Evolutionary conservation across 2,329 filamentous ascomycete genomes (phyloP).

Genomic region (Stachybotrys chartarum): DNA sequence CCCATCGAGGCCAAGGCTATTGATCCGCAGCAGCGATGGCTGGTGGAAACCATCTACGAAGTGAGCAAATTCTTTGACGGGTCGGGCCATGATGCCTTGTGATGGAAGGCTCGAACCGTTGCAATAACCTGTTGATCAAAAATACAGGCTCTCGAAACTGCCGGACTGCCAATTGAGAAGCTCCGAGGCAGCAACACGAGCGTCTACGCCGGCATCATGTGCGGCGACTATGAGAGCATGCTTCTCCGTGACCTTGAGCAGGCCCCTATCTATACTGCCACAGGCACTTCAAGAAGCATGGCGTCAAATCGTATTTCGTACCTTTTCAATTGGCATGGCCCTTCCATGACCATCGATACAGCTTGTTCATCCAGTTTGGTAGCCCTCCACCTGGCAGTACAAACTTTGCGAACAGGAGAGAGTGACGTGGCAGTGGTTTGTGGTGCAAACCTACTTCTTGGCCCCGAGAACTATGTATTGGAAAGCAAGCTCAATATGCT

Average conservation of each 20-base stretch:
- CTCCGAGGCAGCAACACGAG: not conserved
- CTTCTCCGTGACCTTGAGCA: constrained; percentile 15
- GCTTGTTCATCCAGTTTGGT: constrained; percentile 34
- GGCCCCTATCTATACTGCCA: not conserved
- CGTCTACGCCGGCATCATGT: constrained; percentile 15
- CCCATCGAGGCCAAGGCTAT: constrained; percentile 15
- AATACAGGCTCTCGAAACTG: constrained; percentile 11
- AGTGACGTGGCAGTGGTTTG: constrained; percentile 9
- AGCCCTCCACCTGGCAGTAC: constrained; percentile 28
- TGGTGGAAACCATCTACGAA: constrained; percentile 25
- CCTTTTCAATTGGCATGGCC: constrained; percentile 31
- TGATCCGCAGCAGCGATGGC: constrained; percentile 18
- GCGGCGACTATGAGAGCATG: constrained; percentile 19
- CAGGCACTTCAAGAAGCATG: constrained; percentile 19
- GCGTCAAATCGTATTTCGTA: constrained; percentile 32
- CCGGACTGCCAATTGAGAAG: constrained; percentile 3
- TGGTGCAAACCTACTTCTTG: constrained; percentile 11
- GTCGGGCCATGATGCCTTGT: not conserved
- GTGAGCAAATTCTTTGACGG: constrained; percentile 6
- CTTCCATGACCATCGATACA: constrained; percentile 32
- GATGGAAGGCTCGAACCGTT: constrained; percentile 7
- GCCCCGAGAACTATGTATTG: constrained; percentile 7
- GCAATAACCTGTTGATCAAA: constrained; percentile 15
- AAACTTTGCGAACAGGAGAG: constrained; percentile 24
- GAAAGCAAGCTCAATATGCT: constrained; percentile 6